Conservation (phyloP, 305 asterid genomes). For the Andrographis paniculata region DNA sequence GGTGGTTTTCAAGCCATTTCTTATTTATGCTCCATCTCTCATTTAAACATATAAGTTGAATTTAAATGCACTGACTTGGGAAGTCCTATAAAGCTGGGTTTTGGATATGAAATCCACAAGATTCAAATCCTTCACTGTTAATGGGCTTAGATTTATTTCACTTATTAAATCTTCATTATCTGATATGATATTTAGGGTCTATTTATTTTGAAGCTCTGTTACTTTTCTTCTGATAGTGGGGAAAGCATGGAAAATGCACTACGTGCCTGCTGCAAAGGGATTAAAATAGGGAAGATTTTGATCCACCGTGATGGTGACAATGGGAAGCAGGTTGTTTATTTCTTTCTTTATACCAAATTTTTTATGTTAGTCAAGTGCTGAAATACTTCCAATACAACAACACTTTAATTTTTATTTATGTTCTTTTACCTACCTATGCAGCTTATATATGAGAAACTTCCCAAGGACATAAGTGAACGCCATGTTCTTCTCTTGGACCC, state of each 20-base stretch:
- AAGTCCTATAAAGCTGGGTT: no score
- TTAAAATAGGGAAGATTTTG: slow-evolving; percentile 91
- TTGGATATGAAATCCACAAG: no score
- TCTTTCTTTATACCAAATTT: slow-evolving; percentile 6
- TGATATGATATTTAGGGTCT: neutral
- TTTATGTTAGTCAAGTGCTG: neutral
- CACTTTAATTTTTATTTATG: neutral
- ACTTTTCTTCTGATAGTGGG: slow-evolving; percentile 47
- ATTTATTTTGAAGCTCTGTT: neutral
- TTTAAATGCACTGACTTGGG: no score
- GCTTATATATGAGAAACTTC: slow-evolving; percentile 98
- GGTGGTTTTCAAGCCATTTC: no score
- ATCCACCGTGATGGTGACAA: slow-evolving; percentile 97
- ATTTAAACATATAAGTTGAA: no score
- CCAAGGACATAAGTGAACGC: slow-evolving; percentile 80
- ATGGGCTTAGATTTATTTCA: slow-evolving; percentile 4
- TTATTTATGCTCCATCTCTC: no score
- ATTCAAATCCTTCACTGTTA: no score
- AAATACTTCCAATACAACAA: slow-evolving; percentile 8
- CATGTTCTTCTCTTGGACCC: slow-evolving; percentile 97
- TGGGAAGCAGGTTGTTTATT: slow-evolving; percentile 73
- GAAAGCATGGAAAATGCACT: slow-evolving; percentile 99
- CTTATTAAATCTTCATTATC: neutral
- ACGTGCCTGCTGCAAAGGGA: slow-evolving; percentile 99
- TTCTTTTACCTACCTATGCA: slow-evolving; percentile 14